These are phyloP conservation scores for Backusella luteola DNA, from an alignment of 192 early-diverging fungal genomes.

Conservation along the genomic window DNA sequence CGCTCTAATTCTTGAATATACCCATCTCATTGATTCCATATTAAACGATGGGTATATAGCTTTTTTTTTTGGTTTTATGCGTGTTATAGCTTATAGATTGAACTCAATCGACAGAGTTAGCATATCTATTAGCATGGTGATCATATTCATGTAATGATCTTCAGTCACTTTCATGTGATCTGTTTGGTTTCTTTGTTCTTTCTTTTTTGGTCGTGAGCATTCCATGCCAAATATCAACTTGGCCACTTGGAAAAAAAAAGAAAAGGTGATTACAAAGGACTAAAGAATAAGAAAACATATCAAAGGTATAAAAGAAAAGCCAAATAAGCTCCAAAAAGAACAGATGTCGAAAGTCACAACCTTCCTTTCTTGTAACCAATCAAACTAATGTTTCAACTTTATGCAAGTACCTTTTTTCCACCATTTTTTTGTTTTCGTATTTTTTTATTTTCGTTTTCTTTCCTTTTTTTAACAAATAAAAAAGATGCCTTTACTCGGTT, in stretches of 20 bases:
- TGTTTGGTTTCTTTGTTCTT: neutral
- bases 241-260: neutral
- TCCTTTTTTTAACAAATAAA: neutral
- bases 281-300: no score
- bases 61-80: no score
- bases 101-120: neutral
- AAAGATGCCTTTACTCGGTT: slow-evolving; percentile 23
- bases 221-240: neutral
- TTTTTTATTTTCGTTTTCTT: neutral
- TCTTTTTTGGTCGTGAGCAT: neutral
- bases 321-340: neutral
- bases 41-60: no score
- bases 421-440: neutral
- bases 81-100: neutral
- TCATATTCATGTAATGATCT: neutral
- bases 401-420: neutral
- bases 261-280: no score
- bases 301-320: neutral
- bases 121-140: neutral
- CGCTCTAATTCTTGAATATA: no score
- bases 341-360: slow-evolving; percentile 3
- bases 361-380: neutral
- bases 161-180: neutral
- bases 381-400: slow-evolving; percentile 6
- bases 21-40: no score